phyloP scores from a whole-genome alignment of 768 basidiomycete genomes.

The Leccinum longicurvipes region DNA sequence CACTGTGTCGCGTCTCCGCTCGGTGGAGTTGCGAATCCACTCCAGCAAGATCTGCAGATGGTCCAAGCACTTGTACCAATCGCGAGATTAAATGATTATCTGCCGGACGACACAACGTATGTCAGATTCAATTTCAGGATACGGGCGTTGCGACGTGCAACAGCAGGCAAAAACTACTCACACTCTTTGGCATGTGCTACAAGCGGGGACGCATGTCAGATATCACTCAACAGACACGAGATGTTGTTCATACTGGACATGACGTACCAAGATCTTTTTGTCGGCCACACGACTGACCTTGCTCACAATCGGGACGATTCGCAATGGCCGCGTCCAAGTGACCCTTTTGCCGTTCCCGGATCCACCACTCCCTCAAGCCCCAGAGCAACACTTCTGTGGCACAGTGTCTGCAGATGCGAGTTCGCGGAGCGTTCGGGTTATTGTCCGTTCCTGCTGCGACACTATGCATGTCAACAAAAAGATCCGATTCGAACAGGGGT shows the following conservation, averaged over 20 bases:
- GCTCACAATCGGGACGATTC: constrained; percentile 64
- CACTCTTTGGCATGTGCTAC: constrained; percentile 76
- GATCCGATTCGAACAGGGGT: constrained; percentile 63
- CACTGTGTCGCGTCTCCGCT: constrained; percentile 1
- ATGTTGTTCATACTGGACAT: not conserved
- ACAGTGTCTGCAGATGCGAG: constrained; percentile 65
- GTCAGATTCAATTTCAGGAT: no score
- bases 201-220: constrained; percentile 8
- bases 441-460: constrained; percentile 55
- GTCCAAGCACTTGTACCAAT: constrained; percentile 1
- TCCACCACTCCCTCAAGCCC: constrained; percentile 81
- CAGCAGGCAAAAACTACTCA: constrained; percentile 34
- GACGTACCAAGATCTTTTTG: constrained; percentile 67
- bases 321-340: constrained; percentile 53
- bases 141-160: not conserved
- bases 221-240: not conserved
- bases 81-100: constrained; percentile 39
- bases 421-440: constrained; percentile 55
- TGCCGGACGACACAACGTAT: constrained; percentile 15
- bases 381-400: constrained; percentile 72
- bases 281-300: constrained; percentile 54
- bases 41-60: not conserved
- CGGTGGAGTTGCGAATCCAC: constrained; percentile 1
- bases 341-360: constrained; percentile 71
- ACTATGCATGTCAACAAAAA: constrained; percentile 67